Base-by-base conservation (phyloP, 1,284 basidiomycete genomes). In the Boletus semigastroideus region DNA sequence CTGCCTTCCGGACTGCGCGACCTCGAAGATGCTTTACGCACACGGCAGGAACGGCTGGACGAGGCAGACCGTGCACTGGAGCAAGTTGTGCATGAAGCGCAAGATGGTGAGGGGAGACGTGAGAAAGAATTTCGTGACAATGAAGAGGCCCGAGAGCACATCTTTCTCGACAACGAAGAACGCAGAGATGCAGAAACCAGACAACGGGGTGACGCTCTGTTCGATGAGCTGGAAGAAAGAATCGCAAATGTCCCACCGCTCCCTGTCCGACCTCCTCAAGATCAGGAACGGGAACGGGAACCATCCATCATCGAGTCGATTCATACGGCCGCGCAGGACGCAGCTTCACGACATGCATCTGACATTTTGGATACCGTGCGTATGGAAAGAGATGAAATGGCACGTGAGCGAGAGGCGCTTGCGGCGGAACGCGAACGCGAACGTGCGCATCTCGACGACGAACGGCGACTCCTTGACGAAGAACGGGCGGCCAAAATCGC, bases 131-230 rank as follows among this genome's bases (percentile, higher is more conserved):
- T 86, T 70, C 76, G 78, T 14, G 71, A 72, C 1, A 78, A 80
- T 56, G 88, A 90, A 65, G 80, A 83, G 11, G 82, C 81, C 48
- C 74, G 87, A 16, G 75, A 86, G 19, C 77, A 72, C 6, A 65
- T 83, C 3, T 90, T 90, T 66, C 59, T 74, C 33, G 79, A 85
- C 4, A 74, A 74, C 44, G 84, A 90, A 59, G 74, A 70, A 1
- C 73, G 78, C 34, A 74, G 87, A 38, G 78, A 81, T 14, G 71
- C 74, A 39, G 80, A 83, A 56, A 72, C 79, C 14, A 69, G 71
- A 43, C 73, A 79, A 43, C 76, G 79, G 16, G 71, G 75, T 16
- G 79, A 86, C 3, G 73, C 70, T 13, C 69, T 86, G 14, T 74
- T 77, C 65, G 60, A 72, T 14, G 73, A 79, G 5, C 62, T 86